Base-by-base conservation (phyloP, 108 stramenopile genomes). In the Discostella pseudostelligera region DNA sequence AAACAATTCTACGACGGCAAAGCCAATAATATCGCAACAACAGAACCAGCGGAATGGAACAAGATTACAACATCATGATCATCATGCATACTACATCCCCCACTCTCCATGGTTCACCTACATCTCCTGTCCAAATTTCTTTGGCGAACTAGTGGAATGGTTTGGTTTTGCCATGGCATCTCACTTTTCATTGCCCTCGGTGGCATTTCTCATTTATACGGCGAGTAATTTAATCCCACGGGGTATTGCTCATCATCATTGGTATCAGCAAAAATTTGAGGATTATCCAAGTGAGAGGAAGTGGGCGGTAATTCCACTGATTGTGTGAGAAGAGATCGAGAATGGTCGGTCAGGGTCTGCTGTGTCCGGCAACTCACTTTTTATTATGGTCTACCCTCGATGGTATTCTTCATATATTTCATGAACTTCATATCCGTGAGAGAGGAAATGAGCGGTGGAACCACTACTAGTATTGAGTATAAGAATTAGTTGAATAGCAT, bases 121-220 rank as follows among this genome's bases (percentile, higher is more conserved):
- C 51, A 68, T 91, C 13, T 89, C 91, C 16, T 79, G 84, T 10
- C 90, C 96, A 17, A 92, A 96, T 54, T 95, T 80, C 69, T 65
- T 83, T 51, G 95, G 95, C 12, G 95, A 96, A 78, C 71, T 94
- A 35, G 12, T 96, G 16, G 95, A 94, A 78, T 96, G 93, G 95
- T 69, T 77, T 40, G 95, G 95, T 20, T 95, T 74, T 78, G 80
- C 76, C 11, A 70, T 89, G 24, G 88, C 88, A 19, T 79, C 66
- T 56, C 39, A 39, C 28, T 73, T 70, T 56, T 76, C 78, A 2
- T 49, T 76, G 26, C 62, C 86, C 21, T 65, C 64, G 2, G 50
- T 67, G 28, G 81, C 84, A 17, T 95, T 96, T 67, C 62, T 84
- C 4, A 21, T 88, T 16, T 95, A 80, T 65, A 94, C 92, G 26